Conservation (phyloP, 352 stramenopile genomes). For the Aphanomyces astaci region DNA sequence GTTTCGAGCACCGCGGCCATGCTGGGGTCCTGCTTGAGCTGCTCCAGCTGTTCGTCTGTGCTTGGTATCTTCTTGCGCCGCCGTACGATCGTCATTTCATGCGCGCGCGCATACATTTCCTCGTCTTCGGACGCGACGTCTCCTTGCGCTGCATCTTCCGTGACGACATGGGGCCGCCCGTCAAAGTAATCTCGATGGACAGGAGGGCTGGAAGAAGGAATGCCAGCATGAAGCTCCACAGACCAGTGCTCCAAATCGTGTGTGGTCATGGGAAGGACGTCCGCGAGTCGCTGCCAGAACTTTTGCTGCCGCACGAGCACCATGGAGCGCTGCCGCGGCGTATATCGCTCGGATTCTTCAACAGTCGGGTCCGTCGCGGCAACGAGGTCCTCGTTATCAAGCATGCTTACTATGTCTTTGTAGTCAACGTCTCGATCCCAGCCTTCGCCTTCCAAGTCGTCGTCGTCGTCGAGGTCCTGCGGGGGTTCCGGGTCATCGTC, state of each 20-base stretch:
- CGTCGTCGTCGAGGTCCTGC: background rate
- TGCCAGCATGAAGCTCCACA: too few species aligned
- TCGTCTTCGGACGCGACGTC: background rate
- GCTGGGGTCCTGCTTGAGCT: constrained; percentile 1
- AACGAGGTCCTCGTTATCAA: too few species aligned
- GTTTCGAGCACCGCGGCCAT: background rate
- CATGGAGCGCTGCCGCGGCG: background rate
- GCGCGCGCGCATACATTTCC: background rate
- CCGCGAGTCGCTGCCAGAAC: background rate
- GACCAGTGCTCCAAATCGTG: background rate
- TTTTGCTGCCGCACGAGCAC: background rate
- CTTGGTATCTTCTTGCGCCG: too few species aligned
- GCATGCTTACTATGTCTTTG: too few species aligned
- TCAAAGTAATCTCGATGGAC: too few species aligned
- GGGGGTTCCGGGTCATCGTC: background rate
- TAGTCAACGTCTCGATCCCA: background rate
- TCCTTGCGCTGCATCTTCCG: background rate
- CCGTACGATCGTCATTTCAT: too few species aligned
- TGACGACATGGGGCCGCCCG: too few species aligned
- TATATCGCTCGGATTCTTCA: background rate
- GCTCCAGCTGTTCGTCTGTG: background rate
- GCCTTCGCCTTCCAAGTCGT: background rate
- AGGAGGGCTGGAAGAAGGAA: too few species aligned
- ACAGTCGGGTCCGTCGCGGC: too few species aligned
- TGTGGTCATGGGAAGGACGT: background rate